Evolutionary conservation across 805 yeast genomes (phyloP).

Genomic region (Pichia deserticola): DNA sequence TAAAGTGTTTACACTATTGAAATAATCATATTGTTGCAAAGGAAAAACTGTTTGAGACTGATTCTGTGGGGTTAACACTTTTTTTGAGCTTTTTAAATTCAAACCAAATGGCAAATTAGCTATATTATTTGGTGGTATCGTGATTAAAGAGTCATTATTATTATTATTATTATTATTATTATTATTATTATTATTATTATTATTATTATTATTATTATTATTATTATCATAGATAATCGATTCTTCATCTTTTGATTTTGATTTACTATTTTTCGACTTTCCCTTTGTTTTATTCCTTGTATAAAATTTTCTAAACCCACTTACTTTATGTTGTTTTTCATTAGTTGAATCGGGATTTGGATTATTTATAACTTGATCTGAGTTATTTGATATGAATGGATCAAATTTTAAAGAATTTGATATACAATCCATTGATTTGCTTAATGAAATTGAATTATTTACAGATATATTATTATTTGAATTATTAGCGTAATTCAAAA

Average conservation of each 20-base stretch:
- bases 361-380: not conserved
- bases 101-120: too few species aligned
- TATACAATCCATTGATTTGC: not conserved
- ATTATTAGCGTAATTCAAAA: not conserved
- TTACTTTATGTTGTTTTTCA: not conserved
- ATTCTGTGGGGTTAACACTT: not conserved
- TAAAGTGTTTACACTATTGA: not conserved
- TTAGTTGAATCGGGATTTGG: not conserved
- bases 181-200: not conserved
- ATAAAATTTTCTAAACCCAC: constrained; percentile 1
- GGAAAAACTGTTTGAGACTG: not conserved
- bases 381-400: not conserved
- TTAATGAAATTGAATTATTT: too few species aligned
- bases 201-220: not conserved
- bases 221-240: not conserved
- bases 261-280: not conserved
- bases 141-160: not conserved
- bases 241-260: not conserved
- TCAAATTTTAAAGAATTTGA: not conserved
- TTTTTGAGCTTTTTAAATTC: not conserved
- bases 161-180: not conserved
- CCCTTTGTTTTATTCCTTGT: not conserved
- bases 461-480: too few species aligned
- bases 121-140: not conserved
- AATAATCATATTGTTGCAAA: not conserved